Percentiles rank a stretch among this genome's conserved stretches.
Conservation (phyloP, 2,329 filamentous ascomycete species). For the Hypoxylon sp. region DNA sequence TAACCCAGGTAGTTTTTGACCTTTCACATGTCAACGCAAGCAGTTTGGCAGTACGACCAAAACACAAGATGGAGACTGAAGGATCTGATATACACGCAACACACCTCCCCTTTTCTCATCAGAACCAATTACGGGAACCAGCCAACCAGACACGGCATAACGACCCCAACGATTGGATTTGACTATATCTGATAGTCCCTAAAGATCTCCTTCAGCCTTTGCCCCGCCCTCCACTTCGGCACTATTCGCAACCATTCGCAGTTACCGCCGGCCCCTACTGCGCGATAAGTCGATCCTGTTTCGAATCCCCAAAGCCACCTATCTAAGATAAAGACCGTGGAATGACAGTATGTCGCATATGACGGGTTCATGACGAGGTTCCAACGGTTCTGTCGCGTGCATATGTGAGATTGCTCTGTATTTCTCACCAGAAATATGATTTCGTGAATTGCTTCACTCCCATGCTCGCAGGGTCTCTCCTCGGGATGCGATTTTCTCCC, state of each 20-base stretch:
- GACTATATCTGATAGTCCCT: constrained; percentile 9
- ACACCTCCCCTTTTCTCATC: constrained; percentile 25
- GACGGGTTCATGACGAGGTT: constrained; percentile 23
- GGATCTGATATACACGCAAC: constrained; percentile 4
- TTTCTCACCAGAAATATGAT: background rate
- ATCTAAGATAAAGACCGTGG: constrained; percentile 6
- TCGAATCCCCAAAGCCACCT: constrained; percentile 7
- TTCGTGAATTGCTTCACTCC: constrained; percentile 20
- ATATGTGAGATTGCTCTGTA: constrained; percentile 5
- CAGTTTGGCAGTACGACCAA: constrained; percentile 16
- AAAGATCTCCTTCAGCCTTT: constrained; percentile 13
- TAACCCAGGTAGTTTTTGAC: background rate
- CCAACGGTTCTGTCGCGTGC: constrained; percentile 2
- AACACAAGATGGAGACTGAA: background rate
- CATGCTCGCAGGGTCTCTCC: background rate
- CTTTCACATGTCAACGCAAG: constrained; percentile 30
- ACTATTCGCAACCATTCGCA: background rate
- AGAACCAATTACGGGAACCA: constrained; percentile 8
- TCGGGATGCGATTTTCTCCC: constrained; percentile 1
- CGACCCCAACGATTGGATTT: constrained; percentile 20
- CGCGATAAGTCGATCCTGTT: constrained; percentile 19
- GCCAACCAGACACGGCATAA: constrained; percentile 9
- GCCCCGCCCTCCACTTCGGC: background rate
- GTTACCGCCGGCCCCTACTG: constrained; percentile 13
- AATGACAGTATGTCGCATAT: constrained; percentile 22